phyloP scores from a whole-genome alignment of 257 asterid genomes.

The Linderniella brevidens region DNA sequence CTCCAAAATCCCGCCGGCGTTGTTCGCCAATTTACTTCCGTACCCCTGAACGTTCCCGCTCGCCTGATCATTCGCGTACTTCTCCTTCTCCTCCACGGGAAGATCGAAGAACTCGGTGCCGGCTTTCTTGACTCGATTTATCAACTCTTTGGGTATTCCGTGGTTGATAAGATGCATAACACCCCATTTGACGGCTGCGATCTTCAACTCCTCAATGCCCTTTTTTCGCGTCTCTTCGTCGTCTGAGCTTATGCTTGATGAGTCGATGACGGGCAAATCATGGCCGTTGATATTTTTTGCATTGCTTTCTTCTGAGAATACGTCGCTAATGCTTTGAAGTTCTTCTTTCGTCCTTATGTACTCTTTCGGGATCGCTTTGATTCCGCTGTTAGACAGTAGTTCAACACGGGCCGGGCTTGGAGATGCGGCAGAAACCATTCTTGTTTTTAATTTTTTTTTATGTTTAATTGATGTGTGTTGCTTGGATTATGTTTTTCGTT shows the following conservation, averaged over 20 bases:
- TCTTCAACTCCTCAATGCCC: conserved; percentile 41
- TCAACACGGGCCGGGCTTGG: conserved; percentile 49
- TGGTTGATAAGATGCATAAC: conserved; percentile 84
- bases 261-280: conserved; percentile 41
- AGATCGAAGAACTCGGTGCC: conserved; percentile 45
- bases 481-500: no score
- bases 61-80: conserved; percentile 63
- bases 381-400: conserved; percentile 41
- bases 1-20: conserved; percentile 59
- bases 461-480: no score
- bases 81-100: conserved; percentile 82
- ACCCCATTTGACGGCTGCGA: conserved; percentile 82
- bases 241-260: conserved; percentile 22
- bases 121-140: conserved; percentile 32
- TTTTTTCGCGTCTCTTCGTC: conserved; percentile 21
- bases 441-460: neutral
- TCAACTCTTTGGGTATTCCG: conserved; percentile 37
- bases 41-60: conserved; percentile 75
- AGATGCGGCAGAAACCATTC: conserved; percentile 12
- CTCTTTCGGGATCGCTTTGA: conserved; percentile 52
- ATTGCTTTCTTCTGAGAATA: conserved; percentile 55
- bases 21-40: conserved; percentile 77
- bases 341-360: conserved; percentile 62
- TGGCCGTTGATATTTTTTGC: conserved; percentile 34
- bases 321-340: conserved; percentile 35